phyloP scores from a whole-genome alignment of 768 basidiomycete genomes.

The Termitomyces sp. region DNA sequence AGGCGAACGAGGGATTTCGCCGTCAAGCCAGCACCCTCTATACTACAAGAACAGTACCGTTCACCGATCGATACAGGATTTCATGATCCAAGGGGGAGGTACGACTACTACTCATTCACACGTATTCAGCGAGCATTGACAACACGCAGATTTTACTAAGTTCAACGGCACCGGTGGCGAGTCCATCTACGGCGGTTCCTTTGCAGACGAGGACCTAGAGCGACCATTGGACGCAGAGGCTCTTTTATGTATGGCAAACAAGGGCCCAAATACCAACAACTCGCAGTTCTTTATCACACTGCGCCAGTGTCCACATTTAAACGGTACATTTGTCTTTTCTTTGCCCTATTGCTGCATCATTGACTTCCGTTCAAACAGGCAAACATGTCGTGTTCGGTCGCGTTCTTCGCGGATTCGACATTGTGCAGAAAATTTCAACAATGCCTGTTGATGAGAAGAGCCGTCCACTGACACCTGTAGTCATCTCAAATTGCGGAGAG shows the following conservation, averaged over 20 bases:
- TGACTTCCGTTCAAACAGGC: slow-evolving; percentile 26
- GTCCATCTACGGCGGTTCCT: slow-evolving; percentile 73
- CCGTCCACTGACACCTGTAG: slow-evolving; percentile 60
- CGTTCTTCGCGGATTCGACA: slow-evolving; percentile 57
- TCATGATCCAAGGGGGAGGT: slow-evolving; percentile 84
- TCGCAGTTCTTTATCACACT: slow-evolving; percentile 88
- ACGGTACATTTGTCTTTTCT: slow-evolving; percentile 39
- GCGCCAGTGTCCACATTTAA: slow-evolving; percentile 65
- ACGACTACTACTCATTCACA: slow-evolving; percentile 26
- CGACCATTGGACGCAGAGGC: slow-evolving; percentile 62
- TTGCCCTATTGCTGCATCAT: background rate
- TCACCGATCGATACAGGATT: slow-evolving; percentile 73
- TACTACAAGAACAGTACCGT: slow-evolving; percentile 80
- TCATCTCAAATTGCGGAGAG: slow-evolving; percentile 78
- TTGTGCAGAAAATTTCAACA: slow-evolving; percentile 54
- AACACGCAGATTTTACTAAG: slow-evolving; percentile 61
- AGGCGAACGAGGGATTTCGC: slow-evolving; percentile 75
- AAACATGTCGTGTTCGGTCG: slow-evolving; percentile 48
- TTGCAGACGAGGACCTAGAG: slow-evolving; percentile 72
- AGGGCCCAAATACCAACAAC: slow-evolving; percentile 78
- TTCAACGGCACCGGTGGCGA: slow-evolving; percentile 79
- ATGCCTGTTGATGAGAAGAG: slow-evolving; percentile 74
- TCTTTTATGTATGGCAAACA: slow-evolving; percentile 89
- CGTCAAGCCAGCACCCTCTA: slow-evolving; percentile 55
- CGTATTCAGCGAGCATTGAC: background rate